Conservation (phyloP, 2,329 filamentous ascomycete genomes). For the Botrytis deweyae region DNA sequence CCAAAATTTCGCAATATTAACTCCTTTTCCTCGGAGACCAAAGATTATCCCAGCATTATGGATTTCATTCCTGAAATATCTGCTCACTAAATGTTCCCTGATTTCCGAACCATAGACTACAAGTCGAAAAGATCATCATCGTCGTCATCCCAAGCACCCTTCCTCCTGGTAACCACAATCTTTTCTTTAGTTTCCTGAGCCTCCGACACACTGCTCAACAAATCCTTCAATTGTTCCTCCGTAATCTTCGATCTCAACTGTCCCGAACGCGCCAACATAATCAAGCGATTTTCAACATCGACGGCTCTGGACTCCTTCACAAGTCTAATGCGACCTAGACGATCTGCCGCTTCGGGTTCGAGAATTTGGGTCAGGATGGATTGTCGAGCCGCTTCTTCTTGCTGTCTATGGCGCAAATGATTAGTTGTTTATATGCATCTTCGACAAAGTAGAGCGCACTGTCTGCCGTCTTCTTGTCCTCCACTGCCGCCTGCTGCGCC, state of each 20-base stretch:
- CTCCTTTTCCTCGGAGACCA: not conserved
- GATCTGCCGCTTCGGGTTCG: constrained; percentile 87
- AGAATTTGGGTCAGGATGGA: constrained; percentile 89
- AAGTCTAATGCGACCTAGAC: constrained; percentile 88
- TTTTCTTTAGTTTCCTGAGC: constrained; percentile 77
- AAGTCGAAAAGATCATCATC: constrained; percentile 71
- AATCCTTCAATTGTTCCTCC: constrained; percentile 89
- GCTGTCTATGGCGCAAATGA: constrained; percentile 41
- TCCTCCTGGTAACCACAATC: constrained; percentile 79
- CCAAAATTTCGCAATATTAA: constrained; percentile 13
- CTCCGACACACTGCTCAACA: constrained; percentile 81
- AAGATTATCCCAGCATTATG: constrained; percentile 1
- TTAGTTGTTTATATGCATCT: constrained; percentile 26
- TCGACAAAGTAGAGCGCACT: constrained; percentile 46
- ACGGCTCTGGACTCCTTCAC: constrained; percentile 90
- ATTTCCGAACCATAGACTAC: not conserved
- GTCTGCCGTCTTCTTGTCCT: constrained; percentile 61
- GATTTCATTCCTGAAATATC: not conserved
- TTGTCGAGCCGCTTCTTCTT: constrained; percentile 68
- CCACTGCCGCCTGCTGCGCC: constrained; percentile 47
- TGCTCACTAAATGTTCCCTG: not conserved
- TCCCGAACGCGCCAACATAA: constrained; percentile 84
- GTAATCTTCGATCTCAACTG: constrained; percentile 86
- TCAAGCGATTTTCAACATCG: constrained; percentile 89
- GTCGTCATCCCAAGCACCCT: constrained; percentile 82